Percentiles rank a stretch among this genome's conserved stretches.
Conservation (phyloP, 1,139 yeast species). For the Kazachstania sp. region DNA sequence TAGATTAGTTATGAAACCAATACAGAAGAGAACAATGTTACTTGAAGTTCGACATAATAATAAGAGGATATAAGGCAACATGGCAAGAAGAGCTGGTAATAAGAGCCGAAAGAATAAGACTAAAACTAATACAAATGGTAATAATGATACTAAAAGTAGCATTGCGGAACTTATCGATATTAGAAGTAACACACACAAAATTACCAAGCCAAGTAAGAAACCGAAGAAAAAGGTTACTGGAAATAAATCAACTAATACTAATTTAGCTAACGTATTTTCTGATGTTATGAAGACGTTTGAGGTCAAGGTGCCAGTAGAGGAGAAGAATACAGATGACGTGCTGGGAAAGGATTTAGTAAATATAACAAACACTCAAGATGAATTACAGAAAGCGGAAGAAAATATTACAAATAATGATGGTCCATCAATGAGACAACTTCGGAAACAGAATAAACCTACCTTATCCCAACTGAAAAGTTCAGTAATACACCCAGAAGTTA, state of each 20-base stretch:
- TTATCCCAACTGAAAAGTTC: slow-evolving; percentile 59
- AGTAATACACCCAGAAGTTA: slow-evolving; percentile 55
- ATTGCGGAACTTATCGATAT: slow-evolving; percentile 11
- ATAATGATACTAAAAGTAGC: not conserved
- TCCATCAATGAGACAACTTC: slow-evolving; percentile 37
- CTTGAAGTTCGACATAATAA: no score
- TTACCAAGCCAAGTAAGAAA: not conserved
- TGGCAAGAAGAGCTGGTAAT: no score
- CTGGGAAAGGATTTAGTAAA: not conserved
- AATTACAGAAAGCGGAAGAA: not conserved
- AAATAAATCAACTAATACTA: not conserved
- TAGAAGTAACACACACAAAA: slow-evolving; percentile 2
- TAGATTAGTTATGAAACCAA: no score
- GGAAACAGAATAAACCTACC: slow-evolving; percentile 50
- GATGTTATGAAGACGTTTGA: not conserved
- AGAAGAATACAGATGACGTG: not conserved
- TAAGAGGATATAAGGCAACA: no score
- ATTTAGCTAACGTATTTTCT: not conserved
- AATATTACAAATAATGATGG: not conserved
- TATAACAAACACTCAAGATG: not conserved
- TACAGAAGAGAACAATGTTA: no score
- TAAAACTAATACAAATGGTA: no score
- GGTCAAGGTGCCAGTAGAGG: not conserved
- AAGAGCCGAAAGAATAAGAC: no score
- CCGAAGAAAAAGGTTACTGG: not conserved